These are phyloP conservation scores for Vaccinium darrowii DNA, from an alignment of 148 eudicot genomes.

Conservation along the genomic window DNA sequence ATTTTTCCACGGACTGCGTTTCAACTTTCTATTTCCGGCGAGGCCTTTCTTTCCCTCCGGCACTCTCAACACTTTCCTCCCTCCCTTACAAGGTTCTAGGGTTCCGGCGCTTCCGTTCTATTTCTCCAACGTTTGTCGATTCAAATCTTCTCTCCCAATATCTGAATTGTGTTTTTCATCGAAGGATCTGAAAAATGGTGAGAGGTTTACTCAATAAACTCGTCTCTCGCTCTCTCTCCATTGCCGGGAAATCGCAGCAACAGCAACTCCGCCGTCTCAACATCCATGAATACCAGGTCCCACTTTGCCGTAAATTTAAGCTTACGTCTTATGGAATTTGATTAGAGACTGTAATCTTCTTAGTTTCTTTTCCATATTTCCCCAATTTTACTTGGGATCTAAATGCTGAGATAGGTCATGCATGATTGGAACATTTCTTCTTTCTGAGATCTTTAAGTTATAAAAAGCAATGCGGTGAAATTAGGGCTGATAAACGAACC, in stretches of 20 bases:
- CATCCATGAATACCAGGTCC: conserved; percentile 93
- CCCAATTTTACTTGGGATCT: background rate
- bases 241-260: conserved; percentile 94
- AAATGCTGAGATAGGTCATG: background rate
- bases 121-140: background rate
- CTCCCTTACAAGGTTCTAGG: background rate
- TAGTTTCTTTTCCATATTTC: background rate
- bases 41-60: background rate
- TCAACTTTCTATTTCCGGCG: background rate
- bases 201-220: conserved; percentile 63
- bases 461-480: background rate
- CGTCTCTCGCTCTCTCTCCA: conserved; percentile 56
- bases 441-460: background rate
- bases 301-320: background rate
- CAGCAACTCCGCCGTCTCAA: conserved; percentile 98
- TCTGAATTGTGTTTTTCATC: background rate
- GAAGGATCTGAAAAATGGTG: conserved; percentile 45
- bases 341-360: background rate
- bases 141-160: background rate
- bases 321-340: background rate
- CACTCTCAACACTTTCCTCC: background rate
- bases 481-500: no score
- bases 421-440: background rate
- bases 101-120: background rate
- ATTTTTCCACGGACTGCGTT: background rate